Base-by-base conservation (phyloP, 2,329 filamentous ascomycete species). In the Zasmidium citrigriseum region DNA sequence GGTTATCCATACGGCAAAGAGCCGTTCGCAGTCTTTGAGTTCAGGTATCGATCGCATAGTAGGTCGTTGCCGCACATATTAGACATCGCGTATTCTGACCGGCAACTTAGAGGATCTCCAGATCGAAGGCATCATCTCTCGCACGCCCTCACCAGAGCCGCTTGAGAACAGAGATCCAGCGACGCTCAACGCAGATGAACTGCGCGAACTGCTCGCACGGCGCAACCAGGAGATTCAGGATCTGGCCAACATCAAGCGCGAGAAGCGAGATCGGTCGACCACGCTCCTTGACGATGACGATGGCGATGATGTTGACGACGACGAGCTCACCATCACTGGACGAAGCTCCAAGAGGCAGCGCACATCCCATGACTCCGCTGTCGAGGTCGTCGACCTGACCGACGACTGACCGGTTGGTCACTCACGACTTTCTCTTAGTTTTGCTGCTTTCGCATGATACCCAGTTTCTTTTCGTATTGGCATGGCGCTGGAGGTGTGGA, bases 41-140 rank as follows among this genome's bases (percentile, higher is more conserved):
- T 70, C 65, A 64, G 63, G n/a, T 70, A 70, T 25, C 64, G 68
- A 1, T 66, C 68, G 0, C 64, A 57, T n/a, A 58, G 67, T 70
- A 61, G 22, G 67, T 55, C 14, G 16, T 21, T 27, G 16, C 21
- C 5, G 12, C 23, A 18, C 7, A 44, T 14, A 3, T 16, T 50
- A 20, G 4, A 41, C 34, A 4, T 24, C 2, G 34, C 3, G 24
- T 7, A 14, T 20, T 20, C 58, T 59, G 23, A 61, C 47, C 2
- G 11, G 9, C 21, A 27, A 55, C 25, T 55, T 25, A 71, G 67
- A 52, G 20, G 69, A 70, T 22, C 67, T 71, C 1, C 64, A 69
- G 38, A 62, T 68, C 46, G 69, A 70, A 54, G 62, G 63, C 38
- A 60, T 70, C 52, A 63, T 72, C 27, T 55, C 59, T 4, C 63